phyloP scores from a whole-genome alignment of 768 basidiomycete genomes.

The Mycena filopes region DNA sequence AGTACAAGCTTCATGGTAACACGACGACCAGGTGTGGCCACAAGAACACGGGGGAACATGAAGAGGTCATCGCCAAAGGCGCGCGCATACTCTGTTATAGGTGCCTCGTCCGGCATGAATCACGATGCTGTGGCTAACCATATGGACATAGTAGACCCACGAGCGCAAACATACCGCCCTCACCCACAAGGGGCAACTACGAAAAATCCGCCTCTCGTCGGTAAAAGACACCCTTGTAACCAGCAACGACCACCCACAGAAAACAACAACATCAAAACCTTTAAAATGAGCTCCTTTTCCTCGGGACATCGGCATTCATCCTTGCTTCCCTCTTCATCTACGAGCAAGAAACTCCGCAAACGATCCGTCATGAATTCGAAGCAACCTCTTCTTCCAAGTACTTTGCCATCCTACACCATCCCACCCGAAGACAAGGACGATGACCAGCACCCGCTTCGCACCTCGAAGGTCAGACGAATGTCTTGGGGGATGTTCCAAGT shows the following conservation, averaged over 20 bases:
- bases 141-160: constrained; percentile 16
- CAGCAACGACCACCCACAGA: constrained; percentile 27
- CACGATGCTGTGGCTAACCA: constrained; percentile 15
- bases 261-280: constrained; percentile 22
- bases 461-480: constrained; percentile 33
- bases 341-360: constrained; percentile 15
- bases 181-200: constrained; percentile 27
- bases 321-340: constrained; percentile 13
- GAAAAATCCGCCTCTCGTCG: constrained; percentile 10
- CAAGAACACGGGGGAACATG: not conserved
- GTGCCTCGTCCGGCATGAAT: not conserved
- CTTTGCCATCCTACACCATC: not conserved
- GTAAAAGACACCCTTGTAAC: constrained; percentile 17
- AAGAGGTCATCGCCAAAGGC: not conserved
- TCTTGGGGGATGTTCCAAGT: constrained; percentile 50
- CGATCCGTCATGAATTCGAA: constrained; percentile 24
- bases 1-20: not conserved
- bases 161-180: constrained; percentile 14
- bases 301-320: constrained; percentile 9
- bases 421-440: constrained; percentile 5
- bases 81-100: not conserved
- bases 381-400: constrained; percentile 16
- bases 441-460: not conserved
- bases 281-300: constrained; percentile 21
- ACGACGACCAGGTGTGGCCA: constrained; percentile 9